Evolutionary conservation across 2,329 filamentous ascomycete genomes (phyloP), one percentile per base, ranked within the genome.

Genomic region (Phialocephala subalpina): DNA sequence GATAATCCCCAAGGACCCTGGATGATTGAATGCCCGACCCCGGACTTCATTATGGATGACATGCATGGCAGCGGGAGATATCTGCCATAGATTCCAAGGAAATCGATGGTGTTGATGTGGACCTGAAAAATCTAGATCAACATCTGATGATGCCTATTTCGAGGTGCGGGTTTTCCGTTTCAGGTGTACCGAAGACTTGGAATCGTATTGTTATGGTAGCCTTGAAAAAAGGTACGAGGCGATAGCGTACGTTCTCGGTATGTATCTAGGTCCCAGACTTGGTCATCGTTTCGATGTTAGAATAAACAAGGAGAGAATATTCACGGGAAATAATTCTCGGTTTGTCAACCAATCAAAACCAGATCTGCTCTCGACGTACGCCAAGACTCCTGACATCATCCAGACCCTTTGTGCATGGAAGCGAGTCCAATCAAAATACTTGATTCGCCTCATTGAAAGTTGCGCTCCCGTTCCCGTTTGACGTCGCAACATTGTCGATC

Each of bases 11-110:
- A 20, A 36, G 52, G 52, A n/a, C 20, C 52, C 11, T 55, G 12
- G 52, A 22, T 18, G 6, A 16, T 36, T 58, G 29, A 14, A 56
- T 36, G 25, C 20, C 52, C 60, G 27, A 63, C 52, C 60, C 60
- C 52, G 45, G 18, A 49, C 45, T 22, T 12, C n/a, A n/a, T n/a
- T n/a, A n/a, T n/a, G n/a, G n/a, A n/a, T n/a, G n/a, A 6, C 18
- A 49, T 49, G 45, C 45, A 49, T 5, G 45, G 2, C 4, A 49
- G 45, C 45, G 45, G 45, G 27, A 38, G 42, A 14, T 20, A n/a
- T 18, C 12, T 45, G 20, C 49, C 36, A 16, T 27, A 16, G 36
- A 55, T 55, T 9, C 12, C 7, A 20, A 8, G 56, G 16, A 25
- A 42, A 8, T 18, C 42, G 18, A 42, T 16, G 12, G 18, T 42